Evolutionary conservation across 1,284 basidiomycete species (phyloP).

Genomic region (Xanthoconium separans): DNA sequence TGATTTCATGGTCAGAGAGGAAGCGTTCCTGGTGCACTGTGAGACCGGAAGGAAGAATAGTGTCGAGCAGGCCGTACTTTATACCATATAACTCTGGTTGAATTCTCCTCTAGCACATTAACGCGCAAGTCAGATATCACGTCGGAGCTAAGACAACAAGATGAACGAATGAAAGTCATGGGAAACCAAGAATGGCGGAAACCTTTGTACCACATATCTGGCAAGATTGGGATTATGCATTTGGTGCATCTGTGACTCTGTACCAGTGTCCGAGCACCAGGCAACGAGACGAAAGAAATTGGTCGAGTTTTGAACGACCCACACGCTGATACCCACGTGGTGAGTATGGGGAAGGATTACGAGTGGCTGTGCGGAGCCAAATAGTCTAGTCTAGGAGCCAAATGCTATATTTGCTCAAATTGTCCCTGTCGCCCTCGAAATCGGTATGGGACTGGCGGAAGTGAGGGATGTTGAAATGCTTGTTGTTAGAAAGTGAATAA

Average conservation of each 20-base stretch:
- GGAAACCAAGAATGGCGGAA: not conserved
- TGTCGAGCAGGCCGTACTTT: conserved; percentile 48
- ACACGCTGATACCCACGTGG: not conserved
- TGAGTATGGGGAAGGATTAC: not conserved
- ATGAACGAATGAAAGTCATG: not conserved
- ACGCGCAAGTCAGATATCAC: conserved; percentile 70
- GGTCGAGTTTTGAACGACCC: conserved; percentile 16
- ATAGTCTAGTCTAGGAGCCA: no score
- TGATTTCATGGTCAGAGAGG: conserved; percentile 67
- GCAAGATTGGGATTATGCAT: conserved; percentile 29
- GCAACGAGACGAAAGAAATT: not conserved
- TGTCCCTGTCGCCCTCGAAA: no score
- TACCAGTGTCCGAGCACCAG: not conserved
- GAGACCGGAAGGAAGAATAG: conserved; percentile 4
- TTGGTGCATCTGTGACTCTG: conserved; percentile 17
- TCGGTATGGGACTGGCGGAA: no score
- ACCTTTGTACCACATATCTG: conserved; percentile 38
- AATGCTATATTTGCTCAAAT: no score
- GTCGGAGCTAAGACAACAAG: conserved; percentile 52
- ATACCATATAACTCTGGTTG: conserved; percentile 66
- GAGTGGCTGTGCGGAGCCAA: conserved; percentile 15
- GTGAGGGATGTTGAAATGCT: no score
- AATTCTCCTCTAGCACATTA: conserved; percentile 59
- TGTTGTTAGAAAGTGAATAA: no score
- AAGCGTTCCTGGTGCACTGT: conserved; percentile 59